A percentile compares a stretch with the other conserved stretches of the same genome.
phyloP scores from a whole-genome alignment of 306 rosid species.

The Prunus campanulata region DNA sequence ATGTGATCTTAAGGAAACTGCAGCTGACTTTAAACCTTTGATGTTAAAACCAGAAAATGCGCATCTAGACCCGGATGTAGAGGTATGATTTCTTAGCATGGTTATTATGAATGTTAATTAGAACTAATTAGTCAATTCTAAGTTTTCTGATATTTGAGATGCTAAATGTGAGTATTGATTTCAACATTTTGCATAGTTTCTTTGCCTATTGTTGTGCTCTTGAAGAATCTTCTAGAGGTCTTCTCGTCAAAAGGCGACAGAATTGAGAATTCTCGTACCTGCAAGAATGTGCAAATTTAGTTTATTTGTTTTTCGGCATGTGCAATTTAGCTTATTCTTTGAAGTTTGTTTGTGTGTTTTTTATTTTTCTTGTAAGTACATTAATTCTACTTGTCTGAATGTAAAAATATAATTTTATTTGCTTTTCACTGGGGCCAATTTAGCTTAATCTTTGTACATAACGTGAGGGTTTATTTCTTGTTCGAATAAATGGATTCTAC shows the following conservation, averaged over 20 bases:
- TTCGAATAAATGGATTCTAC: neutral
- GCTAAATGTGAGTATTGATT: neutral
- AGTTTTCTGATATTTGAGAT: conserved; percentile 1
- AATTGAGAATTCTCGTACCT: neutral
- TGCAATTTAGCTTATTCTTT: no score
- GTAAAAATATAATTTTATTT: no score
- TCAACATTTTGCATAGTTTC: neutral
- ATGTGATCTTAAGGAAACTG: conserved; percentile 45
- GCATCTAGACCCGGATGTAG: conserved; percentile 29
- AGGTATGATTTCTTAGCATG: conserved; percentile 29
- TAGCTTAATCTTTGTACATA: no score
- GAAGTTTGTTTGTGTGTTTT: no score
- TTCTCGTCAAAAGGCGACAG: neutral
- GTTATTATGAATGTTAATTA: neutral
- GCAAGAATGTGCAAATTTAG: no score
- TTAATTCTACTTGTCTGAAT: neutral
- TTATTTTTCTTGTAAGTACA: no score
- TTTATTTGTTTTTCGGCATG: no score
- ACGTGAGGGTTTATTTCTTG: neutral
- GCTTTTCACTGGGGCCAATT: no score
- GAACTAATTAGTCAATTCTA: neutral
- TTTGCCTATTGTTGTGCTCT: conserved; percentile 13
- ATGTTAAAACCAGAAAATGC: conserved; percentile 40
- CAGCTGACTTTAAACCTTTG: conserved; percentile 54
- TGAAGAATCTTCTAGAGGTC: conserved; percentile 6